A percentile compares a stretch with the other conserved stretches of the same genome.
Evolutionary conservation across 1,284 basidiomycete genomes (phyloP).

Genomic region (Sporisorium graminicola): DNA sequence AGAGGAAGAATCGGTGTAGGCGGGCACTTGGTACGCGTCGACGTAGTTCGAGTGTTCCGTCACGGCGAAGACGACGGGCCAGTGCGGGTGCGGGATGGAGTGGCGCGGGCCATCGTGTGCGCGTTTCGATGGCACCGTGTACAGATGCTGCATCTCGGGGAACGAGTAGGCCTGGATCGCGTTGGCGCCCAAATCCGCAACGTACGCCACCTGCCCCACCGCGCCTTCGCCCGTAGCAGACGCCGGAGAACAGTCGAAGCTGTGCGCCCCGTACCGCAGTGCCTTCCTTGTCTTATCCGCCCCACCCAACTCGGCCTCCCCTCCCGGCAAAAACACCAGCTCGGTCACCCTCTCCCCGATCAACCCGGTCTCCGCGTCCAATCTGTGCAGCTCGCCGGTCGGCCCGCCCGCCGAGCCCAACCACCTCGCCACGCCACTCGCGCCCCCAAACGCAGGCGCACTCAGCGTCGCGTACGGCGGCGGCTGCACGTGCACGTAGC

Average conservation of each 20-base stretch:
- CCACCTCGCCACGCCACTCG: conserved; percentile 24
- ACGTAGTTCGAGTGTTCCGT: conserved; percentile 64
- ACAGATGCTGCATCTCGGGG: conserved; percentile 27
- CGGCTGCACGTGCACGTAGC: conserved; percentile 59
- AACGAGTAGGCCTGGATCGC: conserved; percentile 56
- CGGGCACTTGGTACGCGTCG: conserved; percentile 36
- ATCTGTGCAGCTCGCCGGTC: conserved; percentile 58
- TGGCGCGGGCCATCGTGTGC: conserved; percentile 63
- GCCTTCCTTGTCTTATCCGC: conserved; percentile 59
- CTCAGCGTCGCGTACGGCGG: conserved; percentile 34
- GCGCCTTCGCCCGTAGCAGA: not conserved
- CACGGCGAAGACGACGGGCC: conserved; percentile 49
- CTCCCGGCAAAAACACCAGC: conserved; percentile 50
- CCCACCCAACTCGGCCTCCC: conserved; percentile 21
- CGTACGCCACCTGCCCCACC: conserved; percentile 43
- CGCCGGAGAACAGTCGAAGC: conserved; percentile 39
- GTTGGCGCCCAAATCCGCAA: conserved; percentile 63
- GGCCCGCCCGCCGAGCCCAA: conserved; percentile 63
- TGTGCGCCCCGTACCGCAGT: conserved; percentile 58
- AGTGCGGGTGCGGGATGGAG: conserved; percentile 51
- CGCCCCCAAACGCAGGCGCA: conserved; percentile 48
- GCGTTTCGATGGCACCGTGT: conserved; percentile 23
- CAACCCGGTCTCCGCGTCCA: conserved; percentile 41
- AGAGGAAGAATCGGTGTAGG: not conserved
- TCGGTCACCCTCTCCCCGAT: conserved; percentile 49